phyloP scores from a whole-genome alignment of 2,329 filamentous ascomycete species.

The Ascochyta fabae region DNA sequence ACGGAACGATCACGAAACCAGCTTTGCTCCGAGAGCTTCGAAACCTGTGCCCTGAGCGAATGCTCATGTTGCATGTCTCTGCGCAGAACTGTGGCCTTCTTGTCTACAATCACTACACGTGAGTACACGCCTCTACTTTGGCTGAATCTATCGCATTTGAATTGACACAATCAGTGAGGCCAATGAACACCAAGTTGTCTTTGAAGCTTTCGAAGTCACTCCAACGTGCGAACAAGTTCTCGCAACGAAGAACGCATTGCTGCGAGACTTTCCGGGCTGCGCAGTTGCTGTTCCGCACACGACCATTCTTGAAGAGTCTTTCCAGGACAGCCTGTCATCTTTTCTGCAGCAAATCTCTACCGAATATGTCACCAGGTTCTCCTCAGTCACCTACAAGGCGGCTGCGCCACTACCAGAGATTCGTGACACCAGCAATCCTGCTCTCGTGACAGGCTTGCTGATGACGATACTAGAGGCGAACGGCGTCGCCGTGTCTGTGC shows the following conservation, averaged over 20 bases:
- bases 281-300: conserved; percentile 56
- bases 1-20: conserved; percentile 32
- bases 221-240: conserved; percentile 61
- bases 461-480: conserved; percentile 65
- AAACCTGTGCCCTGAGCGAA: conserved; percentile 19
- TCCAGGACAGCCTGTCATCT: conserved; percentile 56
- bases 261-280: conserved; percentile 66
- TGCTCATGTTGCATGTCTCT: conserved; percentile 54
- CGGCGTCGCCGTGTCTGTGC: conserved; percentile 51
- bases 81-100: conserved; percentile 60
- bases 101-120: conserved; percentile 46
- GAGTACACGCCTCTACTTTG: conserved; percentile 25
- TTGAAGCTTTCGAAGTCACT: conserved; percentile 69
- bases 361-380: conserved; percentile 62
- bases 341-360: conserved; percentile 65
- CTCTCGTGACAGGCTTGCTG: conserved; percentile 65
- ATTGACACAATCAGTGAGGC: conserved; percentile 18
- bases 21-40: conserved; percentile 29
- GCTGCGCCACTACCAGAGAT: conserved; percentile 57
- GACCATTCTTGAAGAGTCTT: conserved; percentile 49
- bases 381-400: conserved; percentile 61
- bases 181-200: conserved; percentile 45
- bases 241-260: conserved; percentile 58
- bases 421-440: conserved; percentile 64
- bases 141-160: too few species aligned